A percentile compares a stretch with the other conserved stretches of the same genome.
These are phyloP conservation scores for Candida rishiriensis DNA, from an alignment of 805 yeast genomes.

Conservation along the genomic window DNA sequence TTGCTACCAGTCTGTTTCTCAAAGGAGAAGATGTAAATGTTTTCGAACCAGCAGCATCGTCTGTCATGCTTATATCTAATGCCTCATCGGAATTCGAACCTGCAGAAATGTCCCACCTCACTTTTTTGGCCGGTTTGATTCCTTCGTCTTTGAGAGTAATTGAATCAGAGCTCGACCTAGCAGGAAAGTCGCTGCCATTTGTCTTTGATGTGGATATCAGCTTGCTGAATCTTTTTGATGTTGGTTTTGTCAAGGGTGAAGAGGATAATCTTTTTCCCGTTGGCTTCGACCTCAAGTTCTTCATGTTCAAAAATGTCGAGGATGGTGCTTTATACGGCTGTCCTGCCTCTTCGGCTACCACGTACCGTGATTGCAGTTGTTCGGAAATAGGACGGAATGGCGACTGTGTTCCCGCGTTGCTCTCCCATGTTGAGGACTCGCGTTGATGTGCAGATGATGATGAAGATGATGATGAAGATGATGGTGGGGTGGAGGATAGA, in stretches of 20 bases:
- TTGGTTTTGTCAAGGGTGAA: constrained; percentile 19
- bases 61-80: constrained; percentile 18
- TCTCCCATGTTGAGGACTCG: neutral
- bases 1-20: neutral
- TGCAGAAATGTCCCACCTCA: constrained; percentile 37
- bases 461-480: constrained; percentile 1
- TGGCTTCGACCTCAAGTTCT: neutral
- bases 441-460: neutral
- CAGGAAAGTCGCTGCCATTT: neutral
- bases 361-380: neutral
- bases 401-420: neutral
- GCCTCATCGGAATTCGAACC: constrained; percentile 9
- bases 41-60: constrained; percentile 3
- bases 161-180: constrained; percentile 5
- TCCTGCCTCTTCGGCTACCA: too few species aligned
- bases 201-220: constrained; percentile 10
- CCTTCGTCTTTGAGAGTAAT: neutral
- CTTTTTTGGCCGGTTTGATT: constrained; percentile 33
- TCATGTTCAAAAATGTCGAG: neutral
- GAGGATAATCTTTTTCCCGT: constrained; percentile 20
- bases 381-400: constrained; percentile 1
- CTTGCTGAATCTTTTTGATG: constrained; percentile 12
- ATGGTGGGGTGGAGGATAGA: neutral
- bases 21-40: constrained; percentile 9
- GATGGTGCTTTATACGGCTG: neutral